phyloP scores from a whole-genome alignment of 1,284 basidiomycete genomes.

The Pyrrhoderma noxium region DNA sequence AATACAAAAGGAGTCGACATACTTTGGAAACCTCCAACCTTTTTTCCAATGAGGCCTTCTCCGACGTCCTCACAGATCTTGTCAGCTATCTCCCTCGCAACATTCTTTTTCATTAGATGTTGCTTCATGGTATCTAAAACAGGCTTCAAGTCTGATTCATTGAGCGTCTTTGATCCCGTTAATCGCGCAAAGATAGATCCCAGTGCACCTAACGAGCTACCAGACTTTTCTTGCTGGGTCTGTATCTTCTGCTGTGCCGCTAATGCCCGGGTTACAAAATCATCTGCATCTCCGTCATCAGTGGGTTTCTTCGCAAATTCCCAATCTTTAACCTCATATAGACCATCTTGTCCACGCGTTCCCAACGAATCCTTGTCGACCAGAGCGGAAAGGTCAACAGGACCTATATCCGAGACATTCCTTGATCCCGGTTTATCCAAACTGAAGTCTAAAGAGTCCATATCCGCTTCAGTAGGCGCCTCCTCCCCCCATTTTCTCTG shows the following conservation, averaged over 20 bases:
- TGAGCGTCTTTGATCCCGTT: slow-evolving; percentile 79
- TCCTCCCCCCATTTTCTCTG: slow-evolving; percentile 92
- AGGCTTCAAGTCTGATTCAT: slow-evolving; percentile 78
- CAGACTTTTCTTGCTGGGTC: slow-evolving; percentile 26
- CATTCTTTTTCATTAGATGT: slow-evolving; percentile 98
- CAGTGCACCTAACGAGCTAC: slow-evolving; percentile 51
- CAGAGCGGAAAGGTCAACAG: slow-evolving; percentile 52
- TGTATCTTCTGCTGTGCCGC: slow-evolving; percentile 31
- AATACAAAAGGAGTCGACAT: slow-evolving; percentile 24
- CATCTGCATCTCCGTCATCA: slow-evolving; percentile 41
- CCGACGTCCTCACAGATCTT: slow-evolving; percentile 93
- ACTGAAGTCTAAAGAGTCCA: slow-evolving; percentile 87
- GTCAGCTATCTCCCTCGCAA: slow-evolving; percentile 91
- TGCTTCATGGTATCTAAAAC: slow-evolving; percentile 93
- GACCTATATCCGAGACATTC: slow-evolving; percentile 27
- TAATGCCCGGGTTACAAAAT: slow-evolving; percentile 50
- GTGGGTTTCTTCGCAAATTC: slow-evolving; percentile 48
- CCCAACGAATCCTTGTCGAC: slow-evolving; percentile 80
- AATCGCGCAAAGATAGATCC: slow-evolving; percentile 77
- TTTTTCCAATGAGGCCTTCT: slow-evolving; percentile 83
- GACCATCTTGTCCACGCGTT: slow-evolving; percentile 69
- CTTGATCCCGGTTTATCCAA: slow-evolving; percentile 34
- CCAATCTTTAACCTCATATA: slow-evolving; percentile 95
- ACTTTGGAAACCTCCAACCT: slow-evolving; percentile 84
- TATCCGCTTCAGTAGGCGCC: slow-evolving; percentile 72